Conservation (phyloP, 768 basidiomycete species). For the Mycena olivaceomarginata region DNA sequence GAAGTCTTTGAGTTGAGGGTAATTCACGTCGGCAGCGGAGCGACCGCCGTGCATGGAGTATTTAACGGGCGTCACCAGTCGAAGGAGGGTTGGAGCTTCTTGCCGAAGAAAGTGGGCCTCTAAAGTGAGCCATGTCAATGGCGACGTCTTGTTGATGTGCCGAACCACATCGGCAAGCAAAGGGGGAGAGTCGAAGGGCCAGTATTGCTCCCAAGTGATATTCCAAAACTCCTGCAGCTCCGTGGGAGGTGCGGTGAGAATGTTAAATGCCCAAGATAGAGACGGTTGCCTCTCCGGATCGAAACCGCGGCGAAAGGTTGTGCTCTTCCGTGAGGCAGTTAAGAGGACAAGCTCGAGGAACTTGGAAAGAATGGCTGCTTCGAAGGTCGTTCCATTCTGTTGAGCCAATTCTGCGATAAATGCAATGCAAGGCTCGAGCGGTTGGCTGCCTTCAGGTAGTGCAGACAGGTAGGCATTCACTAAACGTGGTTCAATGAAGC, state of each 20-base stretch:
- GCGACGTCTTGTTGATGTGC: slow-evolving; percentile 23
- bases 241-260: neutral
- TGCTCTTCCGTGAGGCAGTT: neutral
- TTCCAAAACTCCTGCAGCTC: slow-evolving; percentile 24
- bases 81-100: slow-evolving; percentile 16
- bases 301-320: neutral
- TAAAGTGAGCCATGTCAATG: slow-evolving; percentile 12
- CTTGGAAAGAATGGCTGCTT: slow-evolving; percentile 28
- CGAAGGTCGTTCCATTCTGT: slow-evolving; percentile 23
- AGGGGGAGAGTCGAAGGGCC: slow-evolving; percentile 19
- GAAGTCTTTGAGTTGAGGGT: slow-evolving; percentile 28
- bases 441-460: slow-evolving; percentile 7
- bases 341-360: slow-evolving; percentile 37
- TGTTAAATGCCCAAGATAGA: neutral
- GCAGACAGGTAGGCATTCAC: slow-evolving; percentile 16
- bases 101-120: slow-evolving; percentile 36
- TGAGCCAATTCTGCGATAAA: slow-evolving; percentile 31
- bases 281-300: neutral
- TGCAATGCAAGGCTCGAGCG: neutral
- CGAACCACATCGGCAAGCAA: slow-evolving; percentile 13
- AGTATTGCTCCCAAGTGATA: slow-evolving; percentile 20
- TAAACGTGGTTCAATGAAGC: slow-evolving; percentile 29
- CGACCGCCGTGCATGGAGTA: slow-evolving; percentile 29
- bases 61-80: slow-evolving; percentile 4
- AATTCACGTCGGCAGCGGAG: slow-evolving; percentile 11